Percentiles rank a stretch among this genome's conserved stretches.
phyloP scores from a whole-genome alignment of 2,329 filamentous ascomycete genomes.

The Colletotrichum kahawae region DNA sequence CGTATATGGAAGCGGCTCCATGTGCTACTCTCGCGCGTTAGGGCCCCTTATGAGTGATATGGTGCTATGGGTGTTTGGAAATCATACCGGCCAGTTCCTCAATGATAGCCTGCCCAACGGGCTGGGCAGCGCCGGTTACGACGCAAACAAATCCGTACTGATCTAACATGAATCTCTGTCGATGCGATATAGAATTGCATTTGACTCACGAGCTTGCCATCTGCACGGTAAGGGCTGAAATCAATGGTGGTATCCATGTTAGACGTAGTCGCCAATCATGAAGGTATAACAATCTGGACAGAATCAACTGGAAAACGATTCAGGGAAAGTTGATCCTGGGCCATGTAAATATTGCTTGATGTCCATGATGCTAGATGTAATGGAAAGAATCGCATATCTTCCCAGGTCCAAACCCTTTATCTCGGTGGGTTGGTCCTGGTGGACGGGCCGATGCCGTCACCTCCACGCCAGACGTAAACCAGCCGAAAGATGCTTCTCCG shows the following conservation, averaged over 20 bases:
- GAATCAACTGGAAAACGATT: neutral
- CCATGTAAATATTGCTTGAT: neutral
- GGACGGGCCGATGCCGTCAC: conserved; percentile 14
- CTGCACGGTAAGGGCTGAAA: conserved; percentile 61
- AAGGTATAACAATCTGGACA: neutral
- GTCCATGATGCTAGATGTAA: neutral
- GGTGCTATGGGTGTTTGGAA: neutral
- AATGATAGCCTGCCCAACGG: conserved; percentile 65
- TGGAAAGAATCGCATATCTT: neutral
- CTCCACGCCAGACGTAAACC: neutral
- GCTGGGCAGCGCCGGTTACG: conserved; percentile 65
- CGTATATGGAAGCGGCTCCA: conserved; percentile 68
- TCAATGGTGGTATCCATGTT: conserved; percentile 43
- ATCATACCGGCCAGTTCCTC: conserved; percentile 59
- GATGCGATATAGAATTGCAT: neutral
- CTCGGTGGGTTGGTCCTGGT: neutral
- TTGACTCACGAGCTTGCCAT: conserved; percentile 58
- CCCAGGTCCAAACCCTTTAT: neutral
- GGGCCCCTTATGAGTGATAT: neutral
- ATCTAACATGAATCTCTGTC: neutral
- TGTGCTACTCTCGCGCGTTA: conserved; percentile 49
- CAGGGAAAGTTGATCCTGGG: neutral
- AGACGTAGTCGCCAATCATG: neutral
- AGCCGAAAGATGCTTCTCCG: conserved; percentile 21
- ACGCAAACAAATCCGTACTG: conserved; percentile 70